Evolutionary conservation across 2,329 filamentous ascomycete species (phyloP).

Genomic region (Parascedosporium putredinis): DNA sequence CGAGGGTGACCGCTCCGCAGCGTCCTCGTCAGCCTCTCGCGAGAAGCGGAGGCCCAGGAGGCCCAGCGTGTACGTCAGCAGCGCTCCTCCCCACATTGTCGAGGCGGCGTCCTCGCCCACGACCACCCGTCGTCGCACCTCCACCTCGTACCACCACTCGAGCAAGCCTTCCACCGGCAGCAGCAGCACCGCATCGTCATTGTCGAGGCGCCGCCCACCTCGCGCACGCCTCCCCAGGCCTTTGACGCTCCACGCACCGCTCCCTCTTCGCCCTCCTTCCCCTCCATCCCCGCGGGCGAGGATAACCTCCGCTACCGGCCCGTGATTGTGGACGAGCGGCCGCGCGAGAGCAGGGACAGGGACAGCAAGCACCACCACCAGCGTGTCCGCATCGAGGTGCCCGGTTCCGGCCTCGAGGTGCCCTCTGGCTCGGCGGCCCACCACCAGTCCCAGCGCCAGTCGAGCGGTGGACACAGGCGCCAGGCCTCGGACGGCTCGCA

Average conservation of each 20-base stretch:
- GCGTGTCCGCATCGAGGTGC: conserved; percentile 27
- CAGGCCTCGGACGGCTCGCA: conserved; percentile 25
- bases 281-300: conserved; percentile 17
- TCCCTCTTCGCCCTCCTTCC: conserved; percentile 24
- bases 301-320: conserved; percentile 20
- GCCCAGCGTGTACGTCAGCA: not conserved
- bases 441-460: no score
- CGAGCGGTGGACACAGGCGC: conserved; percentile 23
- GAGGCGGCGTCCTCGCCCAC: not conserved
- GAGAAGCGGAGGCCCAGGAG: not conserved
- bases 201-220: conserved; percentile 32
- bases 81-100: not conserved
- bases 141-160: conserved; percentile 12
- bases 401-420: conserved; percentile 14
- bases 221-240: conserved; percentile 34
- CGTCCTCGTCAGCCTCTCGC: not conserved
- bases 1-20: not conserved
- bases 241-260: conserved; percentile 28
- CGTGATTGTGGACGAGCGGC: conserved; percentile 28
- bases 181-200: conserved; percentile 32
- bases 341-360: conserved; percentile 11
- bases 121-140: not conserved
- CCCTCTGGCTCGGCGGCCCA: not conserved
- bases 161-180: not conserved
- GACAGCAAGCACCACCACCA: no score